Conservation (phyloP, 148 eudicot genomes). For the Heliosperma pusillum region DNA sequence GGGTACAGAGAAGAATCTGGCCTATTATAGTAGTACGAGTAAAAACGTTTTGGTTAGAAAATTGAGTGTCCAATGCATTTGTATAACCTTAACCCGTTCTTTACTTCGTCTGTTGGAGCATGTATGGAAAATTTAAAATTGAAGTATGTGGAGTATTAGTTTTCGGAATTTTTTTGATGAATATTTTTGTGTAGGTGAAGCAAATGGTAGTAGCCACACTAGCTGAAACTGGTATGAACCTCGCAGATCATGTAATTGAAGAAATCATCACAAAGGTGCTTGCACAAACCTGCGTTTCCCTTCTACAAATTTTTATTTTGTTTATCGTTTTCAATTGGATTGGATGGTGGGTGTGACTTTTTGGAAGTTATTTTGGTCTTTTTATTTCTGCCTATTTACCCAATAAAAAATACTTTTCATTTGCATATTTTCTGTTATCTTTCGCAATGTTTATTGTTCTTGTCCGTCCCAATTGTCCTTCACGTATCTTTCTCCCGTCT, state of each 20-base stretch:
- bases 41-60: too few species aligned
- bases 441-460: neutral
- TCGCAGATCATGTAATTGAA: conserved; percentile 80
- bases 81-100: too few species aligned
- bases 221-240: conserved; percentile 94
- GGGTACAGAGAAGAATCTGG: too few species aligned
- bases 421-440: neutral
- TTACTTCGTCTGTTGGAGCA: too few species aligned
- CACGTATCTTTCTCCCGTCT: neutral
- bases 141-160: too few species aligned
- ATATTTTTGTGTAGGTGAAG: conserved; percentile 48
- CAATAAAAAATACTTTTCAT: neutral
- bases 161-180: neutral
- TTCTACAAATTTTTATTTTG: neutral
- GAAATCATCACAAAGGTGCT: conserved; percentile 82
- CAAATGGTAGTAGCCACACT: conserved; percentile 94
- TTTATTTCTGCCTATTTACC: neutral
- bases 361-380: neutral
- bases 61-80: too few species aligned
- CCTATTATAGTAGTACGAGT: too few species aligned
- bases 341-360: neutral
- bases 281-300: conserved; percentile 4
- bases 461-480: neutral
- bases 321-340: neutral
- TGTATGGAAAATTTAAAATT: too few species aligned